Percentiles rank a stretch among this genome's conserved stretches.
phyloP scores from a whole-genome alignment of 352 stramenopile genomes.

The Phytophthora idaei region DNA sequence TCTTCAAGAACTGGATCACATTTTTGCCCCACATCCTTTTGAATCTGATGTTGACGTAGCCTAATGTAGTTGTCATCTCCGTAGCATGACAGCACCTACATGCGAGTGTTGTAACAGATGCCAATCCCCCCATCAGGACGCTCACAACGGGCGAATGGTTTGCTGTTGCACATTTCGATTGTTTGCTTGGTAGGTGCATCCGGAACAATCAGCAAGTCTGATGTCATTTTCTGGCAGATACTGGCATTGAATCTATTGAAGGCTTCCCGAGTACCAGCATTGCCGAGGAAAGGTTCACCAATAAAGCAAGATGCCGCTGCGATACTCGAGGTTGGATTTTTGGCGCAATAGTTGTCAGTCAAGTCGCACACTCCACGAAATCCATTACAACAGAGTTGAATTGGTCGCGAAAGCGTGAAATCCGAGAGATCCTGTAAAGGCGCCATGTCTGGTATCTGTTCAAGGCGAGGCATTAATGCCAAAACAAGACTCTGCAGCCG shows the following conservation, averaged over 20 bases:
- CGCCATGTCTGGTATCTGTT: constrained; percentile 20
- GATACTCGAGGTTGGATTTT: constrained; percentile 10
- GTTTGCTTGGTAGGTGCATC: constrained; percentile 7
- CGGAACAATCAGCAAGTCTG: constrained; percentile 7
- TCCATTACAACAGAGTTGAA: constrained; percentile 29
- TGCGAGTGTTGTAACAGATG: constrained; percentile 22
- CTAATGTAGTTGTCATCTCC: constrained; percentile 27
- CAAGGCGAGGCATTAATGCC: constrained; percentile 13
- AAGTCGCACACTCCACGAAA: constrained; percentile 26
- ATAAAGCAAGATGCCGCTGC: constrained; percentile 17
- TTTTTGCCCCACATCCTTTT: constrained; percentile 8
- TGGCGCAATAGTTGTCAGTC: constrained; percentile 20
- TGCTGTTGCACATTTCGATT: constrained; percentile 32
- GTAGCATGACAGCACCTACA: constrained; percentile 32
- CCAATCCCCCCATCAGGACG: constrained; percentile 5
- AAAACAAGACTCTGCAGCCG: constrained; percentile 13
- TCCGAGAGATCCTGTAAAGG: constrained; percentile 4
- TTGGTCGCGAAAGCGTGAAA: constrained; percentile 14
- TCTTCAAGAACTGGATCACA: constrained; percentile 21
- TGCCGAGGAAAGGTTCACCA: constrained; percentile 18
- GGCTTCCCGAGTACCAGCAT: constrained; percentile 10
- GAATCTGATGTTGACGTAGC: constrained; percentile 25
- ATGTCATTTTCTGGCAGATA: constrained; percentile 21
- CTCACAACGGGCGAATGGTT: constrained; percentile 23
- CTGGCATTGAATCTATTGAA: constrained; percentile 15